A percentile compares a stretch with the other conserved stretches of the same genome.
Conservation (phyloP, 441 rosid species). For the Eruca vesicaria region DNA sequence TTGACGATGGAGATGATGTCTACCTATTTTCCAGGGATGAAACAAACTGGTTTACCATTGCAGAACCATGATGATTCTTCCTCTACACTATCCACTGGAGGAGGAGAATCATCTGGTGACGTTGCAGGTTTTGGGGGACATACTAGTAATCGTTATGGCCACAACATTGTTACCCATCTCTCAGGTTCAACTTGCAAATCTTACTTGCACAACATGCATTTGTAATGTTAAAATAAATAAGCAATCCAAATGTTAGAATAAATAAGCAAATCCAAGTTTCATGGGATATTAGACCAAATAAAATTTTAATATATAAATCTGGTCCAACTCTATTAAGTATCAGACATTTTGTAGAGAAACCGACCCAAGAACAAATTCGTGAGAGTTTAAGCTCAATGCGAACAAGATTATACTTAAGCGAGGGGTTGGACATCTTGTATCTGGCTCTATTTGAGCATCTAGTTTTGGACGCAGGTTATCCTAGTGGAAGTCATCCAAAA, state of each 20-base stretch:
- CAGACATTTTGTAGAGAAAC: not conserved
- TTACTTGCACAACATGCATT: not conserved
- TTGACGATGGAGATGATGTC: conserved; percentile 43
- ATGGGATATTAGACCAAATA: too few relatives aligned
- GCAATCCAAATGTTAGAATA: too few relatives aligned
- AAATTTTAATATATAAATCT: too few relatives aligned
- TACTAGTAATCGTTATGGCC: conserved; percentile 29
- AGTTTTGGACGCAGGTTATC: conserved; percentile 42
- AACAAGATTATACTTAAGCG: not conserved
- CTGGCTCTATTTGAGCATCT: not conserved
- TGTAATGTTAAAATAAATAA: too few relatives aligned
- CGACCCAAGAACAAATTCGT: not conserved
- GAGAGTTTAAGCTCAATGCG: not conserved
- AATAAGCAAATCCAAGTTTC: too few relatives aligned
- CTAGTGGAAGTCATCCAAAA: conserved; percentile 41
- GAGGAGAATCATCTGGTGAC: conserved; percentile 55
- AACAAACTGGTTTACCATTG: conserved; percentile 36
- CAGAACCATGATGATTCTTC: conserved; percentile 62
- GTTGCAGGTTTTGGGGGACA: conserved; percentile 44
- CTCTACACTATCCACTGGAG: conserved; percentile 57
- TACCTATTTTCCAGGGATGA: conserved; percentile 38
- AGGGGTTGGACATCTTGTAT: too few relatives aligned
- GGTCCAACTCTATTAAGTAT: not conserved
- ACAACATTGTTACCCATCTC: conserved; percentile 15
- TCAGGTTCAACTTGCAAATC: conserved; percentile 19